These are phyloP conservation scores for Microascus cirrosus DNA, from an alignment of 2,329 filamentous ascomycete species.

Conservation along the genomic window DNA sequence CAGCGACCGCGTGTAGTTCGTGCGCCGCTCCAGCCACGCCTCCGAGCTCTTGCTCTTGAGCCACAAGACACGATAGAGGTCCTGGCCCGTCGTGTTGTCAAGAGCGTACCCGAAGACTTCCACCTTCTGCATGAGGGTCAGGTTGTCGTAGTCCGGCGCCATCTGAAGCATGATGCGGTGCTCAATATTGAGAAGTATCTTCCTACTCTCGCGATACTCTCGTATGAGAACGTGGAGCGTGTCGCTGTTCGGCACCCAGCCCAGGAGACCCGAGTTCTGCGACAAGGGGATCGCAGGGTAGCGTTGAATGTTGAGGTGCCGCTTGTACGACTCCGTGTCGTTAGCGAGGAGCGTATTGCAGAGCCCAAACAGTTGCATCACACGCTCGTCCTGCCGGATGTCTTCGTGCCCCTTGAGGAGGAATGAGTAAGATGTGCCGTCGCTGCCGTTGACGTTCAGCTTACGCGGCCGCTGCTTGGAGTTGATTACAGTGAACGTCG, in stretches of 20 bases:
- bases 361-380: conserved; percentile 98
- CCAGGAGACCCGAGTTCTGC: conserved; percentile 87
- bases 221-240: conserved; percentile 93
- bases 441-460: conserved; percentile 77
- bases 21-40: conserved; percentile 91
- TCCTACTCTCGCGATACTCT: conserved; percentile 92
- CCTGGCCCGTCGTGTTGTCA: conserved; percentile 97
- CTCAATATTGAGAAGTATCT: conserved; percentile 97
- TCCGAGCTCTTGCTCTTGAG: conserved; percentile 98
- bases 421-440: conserved; percentile 81
- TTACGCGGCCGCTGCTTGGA: conserved; percentile 95
- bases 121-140: conserved; percentile 99
- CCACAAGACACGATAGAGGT: conserved; percentile 96
- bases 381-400: conserved; percentile 95
- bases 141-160: conserved; percentile 97
- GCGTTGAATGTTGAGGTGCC: conserved; percentile 89
- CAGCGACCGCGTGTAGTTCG: conserved; percentile 95
- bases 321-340: conserved; percentile 93
- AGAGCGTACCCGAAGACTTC: conserved; percentile 98
- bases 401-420: conserved; percentile 98
- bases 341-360: conserved; percentile 91
- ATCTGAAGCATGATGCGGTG: conserved; percentile 99
- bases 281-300: conserved; percentile 96
- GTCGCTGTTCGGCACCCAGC: conserved; percentile 96
- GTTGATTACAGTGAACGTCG: conserved; percentile 82